Percentiles rank a stretch among this genome's conserved stretches.
Conservation (phyloP, 148 eudicot genomes). For the Rhododendron simsii region DNA sequence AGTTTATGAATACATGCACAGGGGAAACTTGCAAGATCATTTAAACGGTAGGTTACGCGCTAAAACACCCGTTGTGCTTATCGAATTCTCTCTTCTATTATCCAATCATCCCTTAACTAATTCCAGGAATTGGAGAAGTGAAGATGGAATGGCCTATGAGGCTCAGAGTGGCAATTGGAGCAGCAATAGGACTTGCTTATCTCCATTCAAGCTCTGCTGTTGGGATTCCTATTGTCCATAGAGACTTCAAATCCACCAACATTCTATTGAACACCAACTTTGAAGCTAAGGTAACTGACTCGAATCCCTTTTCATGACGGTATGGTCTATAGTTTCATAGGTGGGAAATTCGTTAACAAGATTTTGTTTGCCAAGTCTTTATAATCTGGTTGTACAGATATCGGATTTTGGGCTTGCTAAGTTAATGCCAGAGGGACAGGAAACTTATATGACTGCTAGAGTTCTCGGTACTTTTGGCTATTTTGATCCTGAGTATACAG, state of each 20-base stretch:
- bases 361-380: background rate
- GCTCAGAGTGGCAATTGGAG: slow-evolving; percentile 92
- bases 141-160: slow-evolving; percentile 90
- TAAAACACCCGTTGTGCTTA: background rate
- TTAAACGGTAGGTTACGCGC: slow-evolving; percentile 51
- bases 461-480: slow-evolving; percentile 93
- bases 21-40: slow-evolving; percentile 89
- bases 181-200: slow-evolving; percentile 92
- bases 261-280: slow-evolving; percentile 65
- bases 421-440: slow-evolving; percentile 92
- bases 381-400: slow-evolving; percentile 37
- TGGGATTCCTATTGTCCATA: slow-evolving; percentile 88
- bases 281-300: slow-evolving; percentile 69
- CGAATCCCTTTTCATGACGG: background rate
- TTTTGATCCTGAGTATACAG: slow-evolving; percentile 89
- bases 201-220: slow-evolving; percentile 89
- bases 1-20: slow-evolving; percentile 85
- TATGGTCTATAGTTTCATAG: background rate
- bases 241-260: slow-evolving; percentile 99
- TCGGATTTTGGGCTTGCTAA: slow-evolving; percentile 98
- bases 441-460: slow-evolving; percentile 69
- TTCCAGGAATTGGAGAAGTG: slow-evolving; percentile 46
- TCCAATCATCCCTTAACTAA: slow-evolving; percentile 4
- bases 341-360: background rate
- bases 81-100: background rate